Evolutionary conservation across 495 filamentous ascomycete genomes (phyloP).

Genomic region (Podospora appendiculata): DNA sequence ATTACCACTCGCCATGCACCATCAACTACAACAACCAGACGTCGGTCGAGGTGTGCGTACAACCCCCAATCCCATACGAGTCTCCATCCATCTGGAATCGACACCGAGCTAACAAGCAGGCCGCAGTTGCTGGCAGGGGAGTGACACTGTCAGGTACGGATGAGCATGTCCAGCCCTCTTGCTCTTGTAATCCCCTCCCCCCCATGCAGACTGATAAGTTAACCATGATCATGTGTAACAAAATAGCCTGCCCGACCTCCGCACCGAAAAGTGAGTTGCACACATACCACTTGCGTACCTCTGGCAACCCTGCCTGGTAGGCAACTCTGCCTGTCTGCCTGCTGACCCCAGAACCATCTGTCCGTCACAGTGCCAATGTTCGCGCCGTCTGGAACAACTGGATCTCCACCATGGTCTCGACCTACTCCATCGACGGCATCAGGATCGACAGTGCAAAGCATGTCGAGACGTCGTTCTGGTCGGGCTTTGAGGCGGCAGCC

Average conservation of each 20-base stretch:
- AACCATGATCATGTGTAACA: background rate
- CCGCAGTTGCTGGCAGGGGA: constrained; percentile 56
- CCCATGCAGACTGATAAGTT: background rate
- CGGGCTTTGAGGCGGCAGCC: constrained; percentile 53
- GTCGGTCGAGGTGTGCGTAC: constrained; percentile 27
- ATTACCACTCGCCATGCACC: constrained; percentile 61
- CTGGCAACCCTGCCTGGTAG: background rate
- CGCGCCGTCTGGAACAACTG: constrained; percentile 54
- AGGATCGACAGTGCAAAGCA: constrained; percentile 71
- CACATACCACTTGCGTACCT: background rate
- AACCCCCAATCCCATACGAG: constrained; percentile 12
- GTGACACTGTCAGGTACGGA: constrained; percentile 40
- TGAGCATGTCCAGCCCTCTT: background rate
- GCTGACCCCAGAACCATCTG: background rate
- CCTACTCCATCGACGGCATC: constrained; percentile 72
- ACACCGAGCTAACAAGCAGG: constrained; percentile 1
- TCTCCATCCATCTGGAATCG: constrained; percentile 15
- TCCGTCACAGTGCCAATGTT: constrained; percentile 29
- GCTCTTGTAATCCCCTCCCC: background rate
- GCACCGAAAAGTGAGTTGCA: constrained; percentile 43
- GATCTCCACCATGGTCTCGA: constrained; percentile 54
- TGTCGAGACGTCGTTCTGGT: constrained; percentile 63
- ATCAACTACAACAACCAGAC: constrained; percentile 58
- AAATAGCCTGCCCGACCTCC: constrained; percentile 55
- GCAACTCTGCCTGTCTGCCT: background rate